Base-by-base conservation (phyloP, 768 basidiomycete genomes). In the Panus rudis region DNA sequence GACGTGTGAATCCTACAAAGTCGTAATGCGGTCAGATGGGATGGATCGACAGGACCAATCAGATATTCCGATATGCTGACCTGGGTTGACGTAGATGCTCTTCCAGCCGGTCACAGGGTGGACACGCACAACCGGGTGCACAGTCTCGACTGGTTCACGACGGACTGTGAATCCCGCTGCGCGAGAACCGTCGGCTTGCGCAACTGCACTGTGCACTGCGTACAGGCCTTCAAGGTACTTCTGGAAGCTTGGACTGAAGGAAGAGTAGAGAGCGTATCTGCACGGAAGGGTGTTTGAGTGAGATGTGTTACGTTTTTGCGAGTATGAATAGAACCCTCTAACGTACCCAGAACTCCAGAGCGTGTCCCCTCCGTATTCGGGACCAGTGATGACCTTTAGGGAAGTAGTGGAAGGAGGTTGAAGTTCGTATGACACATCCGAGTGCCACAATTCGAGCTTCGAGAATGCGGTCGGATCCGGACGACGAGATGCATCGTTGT, bases 41-140 rank as follows among this genome's bases (percentile, higher is more conserved):
- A 27, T 16, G 13, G n/a, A 23, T 21, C 14, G 16, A 16, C 25
- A 19, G 11, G 33, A 22, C 22, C 37, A 26, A 14, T 13, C 23
- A 21, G 28, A 14, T 39, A 20, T 27, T 13, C 22, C 20, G 7
- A n/a, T n/a, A n/a, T 4, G 53, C 69, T 21, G 45, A 75, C 79
- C 82, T 26, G 83, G 79, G 57, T 92, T 90, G 56, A 91, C 81
- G 54, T 81, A 90, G 48, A 92, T 64, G 46, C 77, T 79, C 72
- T 91, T 90, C 78, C 81, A 84, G 11, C 88, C 86, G 1, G 89
- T 92, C 2, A 72, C 80, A 16, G 90, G 88, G 58, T 91, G 82
- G 10, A 90, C 85, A 37, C 88, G 80, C 42, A 92, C 84, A 37
- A 92, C 67, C 14, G 88, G 89, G 59, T 91, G 89, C 24, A 84